Evolutionary conservation across 2,329 filamentous ascomycete species (phyloP).

Genomic region (Fusarium sp.): DNA sequence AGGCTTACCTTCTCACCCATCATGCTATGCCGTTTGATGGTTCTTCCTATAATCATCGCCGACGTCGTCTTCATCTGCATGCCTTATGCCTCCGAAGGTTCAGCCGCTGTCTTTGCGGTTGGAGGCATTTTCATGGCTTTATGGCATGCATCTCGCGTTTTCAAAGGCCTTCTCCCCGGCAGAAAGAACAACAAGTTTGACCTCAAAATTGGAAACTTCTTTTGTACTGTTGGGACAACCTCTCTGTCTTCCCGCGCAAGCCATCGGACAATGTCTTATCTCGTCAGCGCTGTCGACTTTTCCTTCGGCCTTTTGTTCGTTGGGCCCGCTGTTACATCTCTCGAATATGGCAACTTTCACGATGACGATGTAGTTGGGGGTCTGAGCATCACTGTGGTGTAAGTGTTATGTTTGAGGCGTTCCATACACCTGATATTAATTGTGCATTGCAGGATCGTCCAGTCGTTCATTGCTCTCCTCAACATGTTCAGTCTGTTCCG

Average conservation of each 20-base stretch:
- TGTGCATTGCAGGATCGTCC: slow-evolving; percentile 13
- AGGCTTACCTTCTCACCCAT: slow-evolving; percentile 32
- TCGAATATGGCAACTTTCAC: slow-evolving; percentile 3
- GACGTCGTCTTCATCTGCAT: slow-evolving; percentile 22
- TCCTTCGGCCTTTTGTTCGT: slow-evolving; percentile 32
- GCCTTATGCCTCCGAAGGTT: background rate
- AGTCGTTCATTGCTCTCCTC: slow-evolving; percentile 24
- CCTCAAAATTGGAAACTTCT: slow-evolving; percentile 37
- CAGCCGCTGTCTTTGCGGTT: slow-evolving; percentile 19
- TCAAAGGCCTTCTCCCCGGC: slow-evolving; percentile 10
- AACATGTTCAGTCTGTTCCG: slow-evolving; percentile 34
- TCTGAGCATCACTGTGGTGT: slow-evolving; percentile 34
- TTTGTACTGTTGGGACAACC: slow-evolving; percentile 30
- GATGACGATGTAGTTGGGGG: background rate
- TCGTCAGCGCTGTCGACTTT: slow-evolving; percentile 34
- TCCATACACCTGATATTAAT: background rate
- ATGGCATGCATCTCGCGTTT: slow-evolving; percentile 22
- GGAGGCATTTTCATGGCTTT: slow-evolving; percentile 20
- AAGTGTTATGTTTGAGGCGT: background rate
- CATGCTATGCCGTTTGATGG: slow-evolving; percentile 21
- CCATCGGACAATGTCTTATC: slow-evolving; percentile 5
- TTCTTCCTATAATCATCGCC: slow-evolving; percentile 30
- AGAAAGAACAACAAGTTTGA: slow-evolving; percentile 34
- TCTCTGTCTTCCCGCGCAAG: background rate
- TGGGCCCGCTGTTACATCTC: slow-evolving; percentile 23